These are phyloP conservation scores for Sphagnum contortum DNA, from an alignment of 225 moss, liverwort and hornwort genomes.

Conservation along the genomic window DNA sequence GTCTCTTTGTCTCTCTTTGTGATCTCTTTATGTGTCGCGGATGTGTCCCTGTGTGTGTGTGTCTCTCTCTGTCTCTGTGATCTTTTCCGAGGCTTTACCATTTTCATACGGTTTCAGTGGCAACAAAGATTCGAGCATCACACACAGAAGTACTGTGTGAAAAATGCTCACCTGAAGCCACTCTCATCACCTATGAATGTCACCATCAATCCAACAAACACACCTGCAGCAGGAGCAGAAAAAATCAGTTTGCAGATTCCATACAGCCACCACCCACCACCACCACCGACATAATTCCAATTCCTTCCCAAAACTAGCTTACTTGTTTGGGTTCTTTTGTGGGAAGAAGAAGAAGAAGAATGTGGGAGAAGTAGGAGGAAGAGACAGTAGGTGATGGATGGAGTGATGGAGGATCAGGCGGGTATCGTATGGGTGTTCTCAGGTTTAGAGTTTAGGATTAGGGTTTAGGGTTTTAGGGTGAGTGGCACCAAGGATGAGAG, in stretches of 20 bases:
- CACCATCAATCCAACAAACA: constrained; percentile 69
- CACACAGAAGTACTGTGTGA: neutral
- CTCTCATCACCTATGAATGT: constrained; percentile 36
- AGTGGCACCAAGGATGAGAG: constrained; percentile 64
- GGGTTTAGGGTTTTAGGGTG: too few relatives aligned
- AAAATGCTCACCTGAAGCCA: constrained; percentile 42
- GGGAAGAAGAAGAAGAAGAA: neutral
- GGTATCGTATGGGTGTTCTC: neutral
- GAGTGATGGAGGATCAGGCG: neutral
- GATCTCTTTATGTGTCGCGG: too few relatives aligned
- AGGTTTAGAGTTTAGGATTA: too few relatives aligned
- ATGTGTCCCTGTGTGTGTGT: too few relatives aligned
- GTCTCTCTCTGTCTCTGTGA: too few relatives aligned
- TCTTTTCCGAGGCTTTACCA: too few relatives aligned
- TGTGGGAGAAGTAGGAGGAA: neutral
- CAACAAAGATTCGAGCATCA: neutral
- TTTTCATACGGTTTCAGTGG: neutral
- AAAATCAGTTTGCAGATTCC: too few relatives aligned
- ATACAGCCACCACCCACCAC: too few relatives aligned
- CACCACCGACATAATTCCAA: too few relatives aligned
- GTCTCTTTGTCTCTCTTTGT: too few relatives aligned
- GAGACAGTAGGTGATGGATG: neutral
- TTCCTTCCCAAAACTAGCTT: too few relatives aligned
- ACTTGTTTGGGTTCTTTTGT: too few relatives aligned
- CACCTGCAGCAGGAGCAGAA: constrained; percentile 31